Percentiles rank a stretch among this genome's conserved stretches.
These are phyloP conservation scores for Ogataea kodamae DNA, from an alignment of 805 yeast species.

Conservation along the genomic window DNA sequence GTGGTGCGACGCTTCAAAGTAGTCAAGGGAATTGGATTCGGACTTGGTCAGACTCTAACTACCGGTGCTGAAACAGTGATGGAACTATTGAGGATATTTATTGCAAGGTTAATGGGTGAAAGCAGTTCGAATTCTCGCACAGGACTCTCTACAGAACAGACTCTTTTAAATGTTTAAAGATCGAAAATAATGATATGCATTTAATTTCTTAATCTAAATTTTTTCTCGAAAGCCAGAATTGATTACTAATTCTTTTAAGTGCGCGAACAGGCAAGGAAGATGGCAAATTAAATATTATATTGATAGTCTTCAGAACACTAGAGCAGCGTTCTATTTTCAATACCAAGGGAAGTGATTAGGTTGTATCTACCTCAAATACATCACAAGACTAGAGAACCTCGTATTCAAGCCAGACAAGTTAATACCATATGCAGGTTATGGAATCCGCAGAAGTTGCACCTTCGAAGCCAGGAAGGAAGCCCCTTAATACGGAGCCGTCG, in stretches of 20 bases:
- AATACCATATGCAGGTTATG: no score
- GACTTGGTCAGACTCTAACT: not conserved
- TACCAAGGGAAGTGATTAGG: no score
- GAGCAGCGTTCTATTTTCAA: no score
- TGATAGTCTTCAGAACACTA: no score
- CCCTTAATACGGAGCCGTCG: constrained; percentile 66
- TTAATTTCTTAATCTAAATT: not conserved
- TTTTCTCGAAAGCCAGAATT: constrained; percentile 1
- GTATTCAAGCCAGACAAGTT: no score
- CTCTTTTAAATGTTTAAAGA: not conserved
- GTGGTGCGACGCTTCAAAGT: constrained; percentile 15
- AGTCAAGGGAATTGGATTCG: constrained; percentile 2
- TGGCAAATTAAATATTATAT: constrained; percentile 4
- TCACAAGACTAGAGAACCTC: no score
- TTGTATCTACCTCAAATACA: no score
- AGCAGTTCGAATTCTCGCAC: no score
- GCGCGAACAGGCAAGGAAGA: not conserved
- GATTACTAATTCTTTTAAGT: constrained; percentile 4
- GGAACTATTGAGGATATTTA: constrained; percentile 1
- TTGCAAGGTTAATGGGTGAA: not conserved
- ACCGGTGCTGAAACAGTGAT: not conserved
- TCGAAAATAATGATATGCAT: not conserved
- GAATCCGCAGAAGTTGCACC: constrained; percentile 6
- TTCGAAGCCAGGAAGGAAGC: constrained; percentile 77
- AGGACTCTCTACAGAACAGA: no score